Evolutionary conservation across 2,329 filamentous ascomycete species (phyloP).

Genomic region (Aspergillus terreus): DNA sequence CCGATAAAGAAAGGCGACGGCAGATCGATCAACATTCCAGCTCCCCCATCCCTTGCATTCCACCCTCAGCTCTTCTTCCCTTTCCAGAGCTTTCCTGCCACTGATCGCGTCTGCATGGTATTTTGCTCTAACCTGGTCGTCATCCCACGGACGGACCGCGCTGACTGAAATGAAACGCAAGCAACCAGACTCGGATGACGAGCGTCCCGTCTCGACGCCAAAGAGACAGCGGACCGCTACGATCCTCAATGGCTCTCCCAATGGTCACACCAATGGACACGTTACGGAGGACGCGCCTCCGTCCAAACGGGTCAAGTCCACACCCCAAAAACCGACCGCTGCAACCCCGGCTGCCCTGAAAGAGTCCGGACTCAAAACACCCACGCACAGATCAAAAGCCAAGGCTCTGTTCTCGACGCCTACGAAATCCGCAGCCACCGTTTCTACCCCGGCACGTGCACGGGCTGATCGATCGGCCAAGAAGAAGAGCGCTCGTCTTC

Average conservation of each 20-base stretch:
- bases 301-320: slow-evolving; percentile 25
- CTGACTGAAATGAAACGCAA: slow-evolving; percentile 41
- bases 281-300: slow-evolving; percentile 22
- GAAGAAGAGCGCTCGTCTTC: slow-evolving; percentile 73
- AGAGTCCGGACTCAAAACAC: slow-evolving; percentile 34
- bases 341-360: slow-evolving; percentile 27
- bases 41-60: slow-evolving; percentile 22
- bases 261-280: slow-evolving; percentile 23
- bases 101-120: slow-evolving; percentile 26
- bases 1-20: slow-evolving; percentile 9
- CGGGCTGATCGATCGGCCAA: slow-evolving; percentile 79
- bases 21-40: slow-evolving; percentile 14
- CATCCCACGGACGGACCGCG: slow-evolving; percentile 13
- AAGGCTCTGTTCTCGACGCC: slow-evolving; percentile 41
- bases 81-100: not conserved
- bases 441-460: slow-evolving; percentile 58
- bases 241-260: slow-evolving; percentile 21
- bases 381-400: slow-evolving; percentile 34
- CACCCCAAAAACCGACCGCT: slow-evolving; percentile 29
- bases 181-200: slow-evolving; percentile 35
- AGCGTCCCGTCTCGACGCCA: slow-evolving; percentile 35
- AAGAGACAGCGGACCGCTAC: slow-evolving; percentile 33
- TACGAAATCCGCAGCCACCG: slow-evolving; percentile 23
- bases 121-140: slow-evolving; percentile 16
- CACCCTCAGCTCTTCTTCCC: slow-evolving; percentile 3